These are phyloP conservation scores for Cenchrus fungigraminus DNA, from an alignment of 176 grass and related monocot species.

Conservation along the genomic window DNA sequence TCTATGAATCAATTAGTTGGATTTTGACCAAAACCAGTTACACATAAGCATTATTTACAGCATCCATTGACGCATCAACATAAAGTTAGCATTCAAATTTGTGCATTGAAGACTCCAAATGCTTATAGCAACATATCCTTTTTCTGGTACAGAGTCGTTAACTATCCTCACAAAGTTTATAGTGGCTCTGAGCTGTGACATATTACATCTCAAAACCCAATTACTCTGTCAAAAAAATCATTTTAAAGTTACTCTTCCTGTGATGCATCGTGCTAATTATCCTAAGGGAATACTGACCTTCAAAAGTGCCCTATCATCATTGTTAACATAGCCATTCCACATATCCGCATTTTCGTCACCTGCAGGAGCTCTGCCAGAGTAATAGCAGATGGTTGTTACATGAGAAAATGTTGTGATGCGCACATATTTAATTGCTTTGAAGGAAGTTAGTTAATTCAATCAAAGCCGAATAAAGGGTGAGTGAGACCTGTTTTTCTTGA, in stretches of 20 bases:
- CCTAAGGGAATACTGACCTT: conserved; percentile 58
- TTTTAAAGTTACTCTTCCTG: neutral
- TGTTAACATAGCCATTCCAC: conserved; percentile 84
- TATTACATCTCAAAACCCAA: neutral
- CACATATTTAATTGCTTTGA: conserved; percentile 20
- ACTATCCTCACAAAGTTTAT: neutral
- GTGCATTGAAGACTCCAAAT: neutral
- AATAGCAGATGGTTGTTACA: conserved; percentile 17
- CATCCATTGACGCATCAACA: neutral
- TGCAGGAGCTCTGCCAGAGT: conserved; percentile 54
- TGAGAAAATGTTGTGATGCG: conserved; percentile 13
- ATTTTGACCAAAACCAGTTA: neutral
- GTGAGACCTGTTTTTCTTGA: conserved; percentile 74
- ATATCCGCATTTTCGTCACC: conserved; percentile 51
- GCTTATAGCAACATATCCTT: neutral
- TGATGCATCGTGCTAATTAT: neutral
- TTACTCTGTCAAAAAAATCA: neutral
- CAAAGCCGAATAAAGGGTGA: neutral
- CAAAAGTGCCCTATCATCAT: conserved; percentile 86
- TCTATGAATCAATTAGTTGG: neutral
- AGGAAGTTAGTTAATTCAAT: conserved; percentile 30
- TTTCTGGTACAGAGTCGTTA: neutral
- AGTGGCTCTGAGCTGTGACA: neutral
- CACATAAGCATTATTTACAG: neutral
- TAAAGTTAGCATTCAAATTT: neutral